phyloP scores from a whole-genome alignment of 2,329 filamentous ascomycete species.

The Botrytis fragariae region DNA sequence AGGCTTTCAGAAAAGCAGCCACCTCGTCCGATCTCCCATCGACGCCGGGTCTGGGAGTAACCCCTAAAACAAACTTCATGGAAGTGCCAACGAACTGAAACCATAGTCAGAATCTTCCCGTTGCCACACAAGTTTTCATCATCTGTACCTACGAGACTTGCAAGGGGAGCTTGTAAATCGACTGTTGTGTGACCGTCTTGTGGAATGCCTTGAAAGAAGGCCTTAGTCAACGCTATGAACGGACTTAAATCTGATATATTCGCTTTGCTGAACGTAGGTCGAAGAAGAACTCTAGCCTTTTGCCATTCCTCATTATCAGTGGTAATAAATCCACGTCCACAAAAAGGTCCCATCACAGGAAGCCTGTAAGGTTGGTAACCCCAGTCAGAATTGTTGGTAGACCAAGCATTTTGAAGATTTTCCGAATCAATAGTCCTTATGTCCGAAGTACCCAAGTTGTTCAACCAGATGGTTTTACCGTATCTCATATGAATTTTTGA shows the following conservation, averaged over 20 bases:
- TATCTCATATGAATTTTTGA: conserved; percentile 4
- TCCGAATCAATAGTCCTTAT: conserved; percentile 6
- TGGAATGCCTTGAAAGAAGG: not conserved
- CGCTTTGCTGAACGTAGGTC: conserved; percentile 9
- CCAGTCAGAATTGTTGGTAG: conserved; percentile 8
- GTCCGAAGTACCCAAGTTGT: not conserved
- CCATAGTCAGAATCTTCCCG: not conserved
- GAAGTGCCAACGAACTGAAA: not conserved
- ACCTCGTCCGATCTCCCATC: too few relatives aligned
- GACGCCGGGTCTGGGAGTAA: not conserved
- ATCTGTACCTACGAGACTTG: conserved; percentile 5
- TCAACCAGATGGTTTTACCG: not conserved
- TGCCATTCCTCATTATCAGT: conserved; percentile 4
- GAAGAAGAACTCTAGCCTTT: not conserved
- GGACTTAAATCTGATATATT: conserved; percentile 1
- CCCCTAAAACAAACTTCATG: not conserved
- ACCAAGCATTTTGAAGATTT: not conserved
- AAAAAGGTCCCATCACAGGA: conserved; percentile 11
- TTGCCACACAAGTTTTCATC: not conserved
- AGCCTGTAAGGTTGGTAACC: conserved; percentile 8
- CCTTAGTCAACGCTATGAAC: not conserved
- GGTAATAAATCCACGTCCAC: conserved; percentile 3
- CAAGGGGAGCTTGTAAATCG: not conserved
- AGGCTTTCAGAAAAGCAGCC: conserved; percentile 4
- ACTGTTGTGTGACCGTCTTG: not conserved